These are phyloP conservation scores for Acanthamoeba lugdunensis DNA, from an alignment of 208 protist genomes.

Conservation along the genomic window DNA sequence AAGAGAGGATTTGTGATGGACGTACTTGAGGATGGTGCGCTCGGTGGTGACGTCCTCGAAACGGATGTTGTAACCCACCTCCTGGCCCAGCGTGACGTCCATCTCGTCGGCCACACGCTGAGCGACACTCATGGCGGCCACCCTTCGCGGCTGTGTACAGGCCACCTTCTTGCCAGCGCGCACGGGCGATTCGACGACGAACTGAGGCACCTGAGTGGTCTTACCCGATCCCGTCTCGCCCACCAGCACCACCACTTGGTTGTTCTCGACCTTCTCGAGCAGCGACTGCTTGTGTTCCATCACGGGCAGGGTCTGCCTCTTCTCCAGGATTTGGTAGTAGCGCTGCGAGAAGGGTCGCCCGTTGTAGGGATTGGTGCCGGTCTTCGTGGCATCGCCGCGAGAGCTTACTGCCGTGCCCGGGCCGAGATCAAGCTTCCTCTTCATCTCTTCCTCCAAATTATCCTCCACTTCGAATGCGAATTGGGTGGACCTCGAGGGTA, in stretches of 20 bases:
- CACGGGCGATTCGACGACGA: slow-evolving; percentile 86
- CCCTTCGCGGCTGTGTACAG: slow-evolving; percentile 98
- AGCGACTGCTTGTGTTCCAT: slow-evolving; percentile 89
- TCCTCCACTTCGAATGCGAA: not conserved
- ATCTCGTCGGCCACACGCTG: slow-evolving; percentile 95
- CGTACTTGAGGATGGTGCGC: slow-evolving; percentile 89
- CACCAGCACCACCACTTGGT: slow-evolving; percentile 89
- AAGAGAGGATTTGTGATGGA: not conserved
- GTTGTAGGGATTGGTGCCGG: slow-evolving; percentile 85
- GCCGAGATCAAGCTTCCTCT: slow-evolving; percentile 43
- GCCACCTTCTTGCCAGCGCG: slow-evolving; percentile 82
- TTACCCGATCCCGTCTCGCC: slow-evolving; percentile 95
- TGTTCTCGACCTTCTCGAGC: slow-evolving; percentile 83
- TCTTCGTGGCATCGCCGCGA: slow-evolving; percentile 7
- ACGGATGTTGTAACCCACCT: slow-evolving; percentile 93
- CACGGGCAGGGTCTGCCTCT: slow-evolving; percentile 88
- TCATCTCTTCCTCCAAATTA: slow-evolving; percentile 4
- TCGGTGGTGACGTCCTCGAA: slow-evolving; percentile 91
- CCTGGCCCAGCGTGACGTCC: slow-evolving; percentile 88
- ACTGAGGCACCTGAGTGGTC: slow-evolving; percentile 95
- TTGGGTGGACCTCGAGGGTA: not conserved
- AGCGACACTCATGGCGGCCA: slow-evolving; percentile 98
- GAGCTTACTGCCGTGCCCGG: not conserved
- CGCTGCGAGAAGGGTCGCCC: slow-evolving; percentile 83
- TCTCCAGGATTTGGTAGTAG: slow-evolving; percentile 92